Evolutionary conservation across 768 basidiomycete species (phyloP).

Genomic region (Mycena chlorophos): DNA sequence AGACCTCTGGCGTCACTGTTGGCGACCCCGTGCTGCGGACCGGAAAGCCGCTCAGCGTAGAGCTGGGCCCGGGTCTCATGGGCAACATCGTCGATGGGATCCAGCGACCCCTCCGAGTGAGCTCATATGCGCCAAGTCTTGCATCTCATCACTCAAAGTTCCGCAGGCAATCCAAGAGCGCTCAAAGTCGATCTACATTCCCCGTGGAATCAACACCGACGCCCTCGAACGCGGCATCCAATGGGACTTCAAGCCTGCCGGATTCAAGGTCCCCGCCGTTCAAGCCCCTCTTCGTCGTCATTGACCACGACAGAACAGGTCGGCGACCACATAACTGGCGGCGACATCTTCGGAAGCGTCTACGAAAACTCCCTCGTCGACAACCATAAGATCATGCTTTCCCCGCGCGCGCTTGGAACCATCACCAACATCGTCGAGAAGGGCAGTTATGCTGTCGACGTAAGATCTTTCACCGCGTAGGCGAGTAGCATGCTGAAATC

Average conservation of each 20-base stretch:
- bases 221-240: constrained; percentile 83
- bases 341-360: constrained; percentile 92
- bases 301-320: constrained; percentile 51
- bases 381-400: constrained; percentile 96
- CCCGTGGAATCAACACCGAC: constrained; percentile 97
- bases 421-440: constrained; percentile 92
- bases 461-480: constrained; percentile 38
- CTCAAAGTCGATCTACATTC: constrained; percentile 99
- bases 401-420: constrained; percentile 91
- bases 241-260: constrained; percentile 92
- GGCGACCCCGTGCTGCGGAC: constrained; percentile 97
- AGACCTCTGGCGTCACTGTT: constrained; percentile 98
- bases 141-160: constrained; percentile 13
- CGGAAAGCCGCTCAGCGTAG: constrained; percentile 96
- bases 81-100: constrained; percentile 99
- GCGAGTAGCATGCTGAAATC: constrained; percentile 3
- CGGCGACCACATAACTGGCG: constrained; percentile 96
- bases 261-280: constrained; percentile 59
- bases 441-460: constrained; percentile 89
- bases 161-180: constrained; percentile 86
- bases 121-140: constrained; percentile 26
- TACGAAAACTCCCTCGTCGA: constrained; percentile 97
- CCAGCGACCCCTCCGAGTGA: constrained; percentile 84
- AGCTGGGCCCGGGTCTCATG: constrained; percentile 98
- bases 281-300: constrained; percentile 9